Base-by-base conservation (phyloP, 192 early-diverging fungal species). In the Dispira parvispora region DNA sequence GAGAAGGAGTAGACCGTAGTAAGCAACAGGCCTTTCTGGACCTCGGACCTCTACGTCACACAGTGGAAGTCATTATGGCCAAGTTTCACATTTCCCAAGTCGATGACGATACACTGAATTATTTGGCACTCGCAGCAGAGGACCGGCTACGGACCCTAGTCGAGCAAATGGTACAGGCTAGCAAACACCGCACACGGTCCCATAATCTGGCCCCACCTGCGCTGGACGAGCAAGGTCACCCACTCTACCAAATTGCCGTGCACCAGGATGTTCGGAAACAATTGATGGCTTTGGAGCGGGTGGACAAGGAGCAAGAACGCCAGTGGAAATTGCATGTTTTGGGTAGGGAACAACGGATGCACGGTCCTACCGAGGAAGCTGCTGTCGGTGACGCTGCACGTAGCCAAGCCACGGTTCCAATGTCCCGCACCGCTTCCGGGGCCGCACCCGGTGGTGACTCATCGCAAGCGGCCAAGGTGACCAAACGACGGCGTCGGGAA, bases 221-320 rank as follows among this genome's bases (percentile, higher is more conserved):
- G 0, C 61, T 80, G 28, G 70, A 79, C 47, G 66, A 65, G 44
- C 73, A 73, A 0, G 74, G 81, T 2, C 74, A 77, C n/a, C 78
- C 85, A 13, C 67, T 84, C 42, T 89, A 85, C 70, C 84, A 82
- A 62, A 79, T 87, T 46, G 72, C 74, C 4, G 73, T 85, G 12
- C 76, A 77, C 46, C 75, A 80, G 67, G 85, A 89, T 60, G 79
- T 82, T 20, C 80, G 79, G 64, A 77, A 78, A 44, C 87, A 89
- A 68, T 72, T 89, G 26, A 60, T 77, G 47, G 83, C 82, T 14
- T 72, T 89, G 46, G 84, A 87, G 68, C 80, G 81, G 58, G 80
- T 82, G 16, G 84, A 85, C 52, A 72, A 78, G 43, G 73, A 85
- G 65, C 72, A 77, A 62, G 85, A 89, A 63, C 75, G 80, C 11